phyloP scores from a whole-genome alignment of 2,329 filamentous ascomycete genomes.

The Hypoxylon sp. region DNA sequence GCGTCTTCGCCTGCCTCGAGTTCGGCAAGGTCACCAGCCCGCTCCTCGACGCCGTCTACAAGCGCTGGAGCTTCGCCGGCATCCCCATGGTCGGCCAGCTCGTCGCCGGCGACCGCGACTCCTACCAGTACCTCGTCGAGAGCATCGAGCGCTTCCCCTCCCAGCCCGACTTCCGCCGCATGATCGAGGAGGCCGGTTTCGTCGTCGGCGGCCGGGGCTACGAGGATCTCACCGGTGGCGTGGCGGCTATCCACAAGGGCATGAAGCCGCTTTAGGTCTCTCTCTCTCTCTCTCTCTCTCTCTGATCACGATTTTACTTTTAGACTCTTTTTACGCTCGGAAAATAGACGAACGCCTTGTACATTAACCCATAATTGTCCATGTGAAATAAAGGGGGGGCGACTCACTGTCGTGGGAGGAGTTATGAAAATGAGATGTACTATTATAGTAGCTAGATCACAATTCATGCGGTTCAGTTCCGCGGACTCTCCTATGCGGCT shows the following conservation, averaged over 20 bases:
- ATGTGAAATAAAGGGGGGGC: not conserved
- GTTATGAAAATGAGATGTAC: no score
- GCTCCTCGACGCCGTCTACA: conserved; percentile 85
- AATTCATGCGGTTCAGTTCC: not conserved
- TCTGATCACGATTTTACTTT: no score
- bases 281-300: no score
- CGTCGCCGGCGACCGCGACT: conserved; percentile 91
- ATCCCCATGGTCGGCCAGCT: conserved; percentile 96
- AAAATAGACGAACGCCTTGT: no score
- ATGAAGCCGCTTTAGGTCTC: conserved; percentile 81
- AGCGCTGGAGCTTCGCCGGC: conserved; percentile 92
- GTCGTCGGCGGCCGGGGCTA: conserved; percentile 82
- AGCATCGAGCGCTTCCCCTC: conserved; percentile 93
- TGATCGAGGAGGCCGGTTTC: conserved; percentile 88
- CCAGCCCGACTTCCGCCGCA: conserved; percentile 82
- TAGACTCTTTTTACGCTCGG: no score
- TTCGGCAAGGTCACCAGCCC: conserved; percentile 79
- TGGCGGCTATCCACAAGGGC: conserved; percentile 96
- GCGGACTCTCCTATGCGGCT: conserved; percentile 5
- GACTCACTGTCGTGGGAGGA: no score
- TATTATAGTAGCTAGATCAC: conserved; percentile 15
- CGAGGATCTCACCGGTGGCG: conserved; percentile 89
- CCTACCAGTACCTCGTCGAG: conserved; percentile 98
- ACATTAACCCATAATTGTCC: conserved; percentile 3
- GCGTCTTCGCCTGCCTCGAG: conserved; percentile 95